phyloP scores from a whole-genome alignment of 2,329 filamentous ascomycete genomes.

The Trichoderma endophyticum region DNA sequence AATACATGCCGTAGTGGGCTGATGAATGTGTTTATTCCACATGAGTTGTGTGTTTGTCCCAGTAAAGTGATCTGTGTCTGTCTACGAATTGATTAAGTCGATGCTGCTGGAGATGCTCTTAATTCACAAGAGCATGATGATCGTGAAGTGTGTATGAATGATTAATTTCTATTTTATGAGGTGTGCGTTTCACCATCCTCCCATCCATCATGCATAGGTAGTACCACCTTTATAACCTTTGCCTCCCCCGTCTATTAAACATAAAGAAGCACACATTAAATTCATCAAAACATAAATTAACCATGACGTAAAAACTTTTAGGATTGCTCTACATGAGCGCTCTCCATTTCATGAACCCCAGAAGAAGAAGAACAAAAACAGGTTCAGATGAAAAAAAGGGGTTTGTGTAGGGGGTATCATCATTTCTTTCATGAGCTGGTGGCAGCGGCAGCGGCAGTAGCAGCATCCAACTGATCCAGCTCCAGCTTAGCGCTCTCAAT shows the following conservation, averaged over 20 bases:
- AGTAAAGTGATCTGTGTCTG: not conserved
- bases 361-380: not conserved
- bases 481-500: slow-evolving; percentile 45
- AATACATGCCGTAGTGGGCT: not conserved
- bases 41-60: not conserved
- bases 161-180: not conserved
- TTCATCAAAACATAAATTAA: not conserved
- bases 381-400: not conserved
- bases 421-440: not conserved
- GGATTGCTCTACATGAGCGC: not conserved
- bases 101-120: not conserved
- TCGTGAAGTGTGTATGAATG: not conserved
- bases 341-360: not conserved
- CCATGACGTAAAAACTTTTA: not conserved
- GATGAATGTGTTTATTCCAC: not conserved
- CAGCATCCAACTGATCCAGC: slow-evolving; percentile 24
- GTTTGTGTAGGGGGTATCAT: not conserved
- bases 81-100: not conserved
- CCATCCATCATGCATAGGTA: not conserved
- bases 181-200: not conserved
- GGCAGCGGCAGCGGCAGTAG: not conserved
- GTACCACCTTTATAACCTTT: not conserved
- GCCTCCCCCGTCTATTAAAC: not conserved
- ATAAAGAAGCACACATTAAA: not conserved
- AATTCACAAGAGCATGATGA: too few species aligned